Percentiles rank a stretch among this genome's conserved stretches.
Evolutionary conservation across 495 filamentous ascomycete genomes (phyloP).

Genomic region (Aspergillus sparsus): DNA sequence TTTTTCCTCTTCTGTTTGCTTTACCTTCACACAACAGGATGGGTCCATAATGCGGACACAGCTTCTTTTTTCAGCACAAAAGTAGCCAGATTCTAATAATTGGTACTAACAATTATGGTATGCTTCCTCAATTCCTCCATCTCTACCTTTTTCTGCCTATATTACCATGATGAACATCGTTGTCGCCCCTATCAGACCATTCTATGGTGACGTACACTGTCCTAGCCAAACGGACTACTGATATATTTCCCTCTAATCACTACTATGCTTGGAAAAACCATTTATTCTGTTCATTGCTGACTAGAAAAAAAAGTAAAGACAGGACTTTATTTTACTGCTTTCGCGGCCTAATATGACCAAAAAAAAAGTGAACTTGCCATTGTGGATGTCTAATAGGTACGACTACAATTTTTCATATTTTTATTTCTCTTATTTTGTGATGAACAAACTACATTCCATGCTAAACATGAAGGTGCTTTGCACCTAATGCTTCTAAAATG

Average conservation of each 20-base stretch:
- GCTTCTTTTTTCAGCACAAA: slow-evolving; percentile 8
- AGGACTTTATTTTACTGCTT: not conserved
- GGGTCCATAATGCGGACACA: not conserved
- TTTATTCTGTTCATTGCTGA: slow-evolving; percentile 32
- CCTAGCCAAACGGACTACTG: slow-evolving; percentile 90
- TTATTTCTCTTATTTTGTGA: slow-evolving; percentile 52
- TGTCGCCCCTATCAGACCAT: slow-evolving; percentile 94
- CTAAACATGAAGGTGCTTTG: slow-evolving; percentile 77
- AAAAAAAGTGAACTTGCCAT: not conserved
- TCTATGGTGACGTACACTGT: slow-evolving; percentile 86
- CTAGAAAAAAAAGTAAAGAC: slow-evolving; percentile 29
- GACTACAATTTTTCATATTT: slow-evolving; percentile 10
- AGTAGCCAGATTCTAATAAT: not conserved
- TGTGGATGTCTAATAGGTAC: slow-evolving; percentile 8
- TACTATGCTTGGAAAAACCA: slow-evolving; percentile 20
- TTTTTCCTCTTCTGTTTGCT: slow-evolving; percentile 22
- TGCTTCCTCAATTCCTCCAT: slow-evolving; percentile 22
- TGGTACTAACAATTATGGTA: slow-evolving; percentile 38
- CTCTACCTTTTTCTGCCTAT: slow-evolving; percentile 18
- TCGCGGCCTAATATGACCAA: not conserved
- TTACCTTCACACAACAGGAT: slow-evolving; percentile 28
- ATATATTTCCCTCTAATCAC: slow-evolving; percentile 36
- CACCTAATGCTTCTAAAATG: slow-evolving; percentile 69
- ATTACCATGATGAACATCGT: slow-evolving; percentile 74
- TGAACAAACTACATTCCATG: slow-evolving; percentile 79